phyloP scores from a whole-genome alignment of 768 basidiomycete genomes.

The Exsudoporus frostii region DNA sequence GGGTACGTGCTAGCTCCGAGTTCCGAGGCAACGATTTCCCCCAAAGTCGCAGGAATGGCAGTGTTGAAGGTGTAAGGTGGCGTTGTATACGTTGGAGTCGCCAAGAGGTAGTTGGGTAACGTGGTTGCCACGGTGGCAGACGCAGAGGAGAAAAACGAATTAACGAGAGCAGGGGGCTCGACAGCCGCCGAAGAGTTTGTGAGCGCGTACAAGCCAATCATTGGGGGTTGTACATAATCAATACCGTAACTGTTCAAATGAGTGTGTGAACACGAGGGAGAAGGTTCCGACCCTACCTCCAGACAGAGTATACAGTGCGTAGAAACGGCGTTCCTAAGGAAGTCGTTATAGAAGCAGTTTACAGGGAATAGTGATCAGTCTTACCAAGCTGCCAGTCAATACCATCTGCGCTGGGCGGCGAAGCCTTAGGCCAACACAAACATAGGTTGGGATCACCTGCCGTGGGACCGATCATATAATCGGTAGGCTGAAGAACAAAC shows the following conservation, averaged over 20 bases:
- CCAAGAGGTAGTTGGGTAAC: slow-evolving; percentile 66
- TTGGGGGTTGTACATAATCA: slow-evolving; percentile 65
- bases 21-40: slow-evolving; percentile 55
- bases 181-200: slow-evolving; percentile 42
- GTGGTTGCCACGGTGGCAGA: slow-evolving; percentile 66
- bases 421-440: slow-evolving; percentile 70
- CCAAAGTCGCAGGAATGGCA: slow-evolving; percentile 51
- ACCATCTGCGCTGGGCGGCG: slow-evolving; percentile 64
- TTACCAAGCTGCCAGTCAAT: slow-evolving; percentile 82
- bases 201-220: slow-evolving; percentile 73
- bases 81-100: slow-evolving; percentile 61
- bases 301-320: slow-evolving; percentile 74
- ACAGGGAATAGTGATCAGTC: neutral
- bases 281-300: slow-evolving; percentile 46
- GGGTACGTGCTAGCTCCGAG: slow-evolving; percentile 72
- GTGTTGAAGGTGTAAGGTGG: slow-evolving; percentile 70
- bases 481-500: slow-evolving; percentile 68
- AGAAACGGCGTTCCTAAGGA: slow-evolving; percentile 59
- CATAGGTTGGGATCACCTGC: slow-evolving; percentile 63
- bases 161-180: slow-evolving; percentile 41
- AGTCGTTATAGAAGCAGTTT: neutral
- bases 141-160: slow-evolving; percentile 54
- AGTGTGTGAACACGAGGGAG: slow-evolving; percentile 1
- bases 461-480: slow-evolving; percentile 73
- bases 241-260: slow-evolving; percentile 61